Conservation (phyloP, 805 yeast species). For the Candida succiphila region DNA sequence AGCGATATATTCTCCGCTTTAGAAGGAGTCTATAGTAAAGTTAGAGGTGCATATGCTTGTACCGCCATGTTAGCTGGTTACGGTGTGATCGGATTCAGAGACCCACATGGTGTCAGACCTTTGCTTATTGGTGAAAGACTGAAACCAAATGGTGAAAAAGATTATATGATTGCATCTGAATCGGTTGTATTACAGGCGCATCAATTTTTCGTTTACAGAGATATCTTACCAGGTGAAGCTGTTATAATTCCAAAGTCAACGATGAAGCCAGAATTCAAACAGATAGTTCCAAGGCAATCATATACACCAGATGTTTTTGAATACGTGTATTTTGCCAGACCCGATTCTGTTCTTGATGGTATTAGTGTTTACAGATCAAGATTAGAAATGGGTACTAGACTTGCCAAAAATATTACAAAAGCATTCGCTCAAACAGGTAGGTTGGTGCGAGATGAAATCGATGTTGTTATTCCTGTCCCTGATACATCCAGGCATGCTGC, state of each 20-base stretch:
- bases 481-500: constrained; percentile 98
- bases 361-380: constrained; percentile 90
- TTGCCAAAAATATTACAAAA: constrained; percentile 59
- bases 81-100: constrained; percentile 92
- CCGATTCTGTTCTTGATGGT: constrained; percentile 95
- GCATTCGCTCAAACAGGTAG: constrained; percentile 28
- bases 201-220: constrained; percentile 71
- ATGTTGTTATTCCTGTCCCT: constrained; percentile 96
- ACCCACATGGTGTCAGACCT: constrained; percentile 95
- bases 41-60: constrained; percentile 97
- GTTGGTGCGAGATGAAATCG: constrained; percentile 49
- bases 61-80: constrained; percentile 93
- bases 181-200: constrained; percentile 92
- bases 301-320: constrained; percentile 96
- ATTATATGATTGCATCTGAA: constrained; percentile 93
- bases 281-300: constrained; percentile 66
- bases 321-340: constrained; percentile 96
- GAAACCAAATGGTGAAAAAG: constrained; percentile 58
- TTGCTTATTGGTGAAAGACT: constrained; percentile 75
- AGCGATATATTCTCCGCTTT: constrained; percentile 83
- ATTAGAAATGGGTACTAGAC: constrained; percentile 84
- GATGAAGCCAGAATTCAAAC: constrained; percentile 68
- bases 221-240: constrained; percentile 91
- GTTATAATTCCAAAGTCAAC: constrained; percentile 80
- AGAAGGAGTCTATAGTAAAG: constrained; percentile 65